Evolutionary conservation across 2,329 filamentous ascomycete species (phyloP), one percentile per base, ranked within the genome.

Genomic region (Rhexocercosporidium sp.): DNA sequence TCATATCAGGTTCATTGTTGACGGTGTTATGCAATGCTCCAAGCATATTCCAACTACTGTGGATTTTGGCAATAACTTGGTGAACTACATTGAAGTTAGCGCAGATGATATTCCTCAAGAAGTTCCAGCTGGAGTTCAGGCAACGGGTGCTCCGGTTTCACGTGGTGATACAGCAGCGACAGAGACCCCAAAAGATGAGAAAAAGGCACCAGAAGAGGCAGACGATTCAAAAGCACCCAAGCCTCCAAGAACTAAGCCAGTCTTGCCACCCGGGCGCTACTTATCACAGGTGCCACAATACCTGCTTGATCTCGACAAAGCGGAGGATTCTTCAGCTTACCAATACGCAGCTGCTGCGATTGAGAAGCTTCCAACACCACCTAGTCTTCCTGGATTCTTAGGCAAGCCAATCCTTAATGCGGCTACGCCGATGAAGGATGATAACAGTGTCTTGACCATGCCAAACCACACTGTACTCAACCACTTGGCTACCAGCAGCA

Each of bases 381-480:
- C 96, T 0, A 90, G 87, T 71, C 84, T 99, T 53, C 96, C 96
- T 0, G 89, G 96, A 59, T 98, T 98, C 81, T 82, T 99, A 59
- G 92, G 91, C 73, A 97, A 97, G 81, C 96, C 94, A 37, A 97
- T 99, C 67, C 82, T 99, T 71, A 99, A 99, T 78, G 92, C 92
- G 59, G 90, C 90, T 2, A 94, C 93, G 29, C 90, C 95, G 7
- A 93, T 97, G 85, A 98, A 98, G 82, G 96, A 99, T 78, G 96
- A 99, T 80, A 97, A 95, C 79, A 97, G 94, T 80, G 96, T 99
- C 69, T 82, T 99, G 70, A 96, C 93, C 73, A 95, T 97, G 86
- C 96, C 96, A 16, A 99, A 98, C 75, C 95, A 99, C 77, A 97
- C 96, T 0, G 93, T 98, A 37, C 82, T 99, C 70, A 99, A 99